Conservation (phyloP, 352 stramenopile species). For the Aphanomyces euteiches region DNA sequence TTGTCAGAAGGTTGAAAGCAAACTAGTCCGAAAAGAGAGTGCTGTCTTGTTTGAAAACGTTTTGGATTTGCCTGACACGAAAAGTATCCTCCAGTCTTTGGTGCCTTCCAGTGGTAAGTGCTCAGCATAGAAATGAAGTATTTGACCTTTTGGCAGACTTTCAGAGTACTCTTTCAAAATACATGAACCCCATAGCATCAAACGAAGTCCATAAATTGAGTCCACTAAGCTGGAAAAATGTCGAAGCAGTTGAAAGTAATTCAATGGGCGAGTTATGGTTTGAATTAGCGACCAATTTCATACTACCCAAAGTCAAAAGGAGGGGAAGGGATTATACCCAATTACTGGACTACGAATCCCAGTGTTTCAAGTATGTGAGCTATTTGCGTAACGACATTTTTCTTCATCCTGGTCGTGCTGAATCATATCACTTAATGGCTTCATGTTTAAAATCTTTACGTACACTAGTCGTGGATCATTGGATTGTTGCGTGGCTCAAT, state of each 20-base stretch:
- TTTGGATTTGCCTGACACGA: conserved; percentile 16
- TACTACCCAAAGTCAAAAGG: conserved; percentile 21
- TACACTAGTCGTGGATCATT: conserved; percentile 23
- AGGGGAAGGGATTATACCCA: conserved; percentile 19
- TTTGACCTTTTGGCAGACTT: not conserved
- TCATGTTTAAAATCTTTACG: conserved; percentile 6
- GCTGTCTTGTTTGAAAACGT: conserved; percentile 6
- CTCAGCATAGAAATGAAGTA: conserved; percentile 1
- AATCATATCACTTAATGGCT: conserved; percentile 14
- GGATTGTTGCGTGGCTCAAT: conserved; percentile 24
- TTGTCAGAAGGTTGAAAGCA: not conserved
- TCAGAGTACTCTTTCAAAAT: conserved; percentile 1
- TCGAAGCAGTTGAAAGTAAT: not conserved
- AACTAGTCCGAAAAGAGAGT: conserved; percentile 20
- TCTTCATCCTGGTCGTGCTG: conserved; percentile 17
- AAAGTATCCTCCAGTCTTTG: not conserved
- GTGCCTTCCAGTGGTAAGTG: not conserved
- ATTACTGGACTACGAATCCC: conserved; percentile 15
- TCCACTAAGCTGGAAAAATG: not conserved
- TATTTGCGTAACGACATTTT: conserved; percentile 21
- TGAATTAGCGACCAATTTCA: conserved; percentile 15
- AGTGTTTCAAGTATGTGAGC: conserved; percentile 18
- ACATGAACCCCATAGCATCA: conserved; percentile 19
- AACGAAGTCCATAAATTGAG: not conserved
- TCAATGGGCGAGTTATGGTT: conserved; percentile 14